phyloP scores from a whole-genome alignment of 345 rosid genomes.

The Euphorbia tirucalli region DNA sequence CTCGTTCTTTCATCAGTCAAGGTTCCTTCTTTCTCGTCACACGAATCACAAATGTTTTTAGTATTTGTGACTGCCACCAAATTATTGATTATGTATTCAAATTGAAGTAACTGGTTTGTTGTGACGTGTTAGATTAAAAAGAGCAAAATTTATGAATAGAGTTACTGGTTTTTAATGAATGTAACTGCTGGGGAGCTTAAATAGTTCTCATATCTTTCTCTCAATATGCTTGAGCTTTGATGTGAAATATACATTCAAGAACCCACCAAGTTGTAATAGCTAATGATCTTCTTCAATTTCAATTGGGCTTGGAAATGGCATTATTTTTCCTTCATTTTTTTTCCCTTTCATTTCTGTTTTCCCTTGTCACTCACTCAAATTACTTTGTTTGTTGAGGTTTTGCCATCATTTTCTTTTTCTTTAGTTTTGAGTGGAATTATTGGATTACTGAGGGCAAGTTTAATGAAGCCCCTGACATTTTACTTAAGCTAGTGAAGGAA shows the following conservation, averaged over 20 bases:
- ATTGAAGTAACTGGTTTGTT: neutral
- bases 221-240: too few relatives aligned
- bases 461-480: neutral
- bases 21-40: conserved; percentile 25
- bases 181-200: neutral
- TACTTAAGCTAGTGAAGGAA: neutral
- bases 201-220: neutral
- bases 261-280: neutral
- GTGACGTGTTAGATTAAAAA: neutral
- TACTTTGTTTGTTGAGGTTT: too few relatives aligned
- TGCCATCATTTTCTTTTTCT: too few relatives aligned
- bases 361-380: too few relatives aligned
- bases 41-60: neutral
- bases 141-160: neutral
- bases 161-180: neutral
- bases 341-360: neutral
- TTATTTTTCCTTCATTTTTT: neutral
- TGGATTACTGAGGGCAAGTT: neutral
- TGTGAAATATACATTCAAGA: neutral
- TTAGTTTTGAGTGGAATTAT: neutral
- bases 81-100: neutral
- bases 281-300: conserved; percentile 3
- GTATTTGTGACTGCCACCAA: neutral
- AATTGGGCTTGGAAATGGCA: neutral
- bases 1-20: conserved; percentile 54